Base-by-base conservation (phyloP, 345 rosid species). In the Pistacia vera region DNA sequence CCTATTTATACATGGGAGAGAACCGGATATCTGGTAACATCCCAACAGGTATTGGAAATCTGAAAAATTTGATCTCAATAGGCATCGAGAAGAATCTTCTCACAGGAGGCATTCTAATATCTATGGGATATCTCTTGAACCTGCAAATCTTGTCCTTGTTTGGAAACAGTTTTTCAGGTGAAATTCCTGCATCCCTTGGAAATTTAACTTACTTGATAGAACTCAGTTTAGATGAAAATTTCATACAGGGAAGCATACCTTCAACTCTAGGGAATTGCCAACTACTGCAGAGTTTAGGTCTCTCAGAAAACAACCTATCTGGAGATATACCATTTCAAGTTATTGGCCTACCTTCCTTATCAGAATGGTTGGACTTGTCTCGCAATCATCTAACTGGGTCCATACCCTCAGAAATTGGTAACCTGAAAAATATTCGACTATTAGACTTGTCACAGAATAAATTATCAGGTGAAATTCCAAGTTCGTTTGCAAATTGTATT, bases 141-240 rank as follows among this genome's bases (percentile, higher is more conserved):
- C 74, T 78, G 16, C 82, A 78, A 36, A 74, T 52, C 16, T 52
- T 82, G 52, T 79, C 85, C 10, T 67, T 79, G 22, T 79, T 72
- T 44, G 82, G 72, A 63, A 83, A 83, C 70, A 65, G 20, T 55
- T 71, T 83, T 44, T 88, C 86, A 0, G 88, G 91, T 51, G 85
- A 86, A 58, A 70, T 88, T 68, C 88, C 85, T n/a, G 55, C 66
- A 17, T 81, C 86, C 11, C 71, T 88, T 55, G 88, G 83, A 64
- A 88, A 81, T 71, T 71, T 84, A 59, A 73, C 85, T 75, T 80
- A 44, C 25, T 33, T 86, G 73, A 77, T 78, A 3, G 79, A 73
- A 59, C 77, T 82, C 33, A 35, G 52, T 6, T 70, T 82, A 22
- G 1, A 8, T 4, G 64, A 48, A 18, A 88, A 88, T 60, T 76